Evolutionary conservation across 257 asterid genomes (phyloP), one percentile per base, ranked within the genome.

Genomic region (Solanum stenotomum): DNA sequence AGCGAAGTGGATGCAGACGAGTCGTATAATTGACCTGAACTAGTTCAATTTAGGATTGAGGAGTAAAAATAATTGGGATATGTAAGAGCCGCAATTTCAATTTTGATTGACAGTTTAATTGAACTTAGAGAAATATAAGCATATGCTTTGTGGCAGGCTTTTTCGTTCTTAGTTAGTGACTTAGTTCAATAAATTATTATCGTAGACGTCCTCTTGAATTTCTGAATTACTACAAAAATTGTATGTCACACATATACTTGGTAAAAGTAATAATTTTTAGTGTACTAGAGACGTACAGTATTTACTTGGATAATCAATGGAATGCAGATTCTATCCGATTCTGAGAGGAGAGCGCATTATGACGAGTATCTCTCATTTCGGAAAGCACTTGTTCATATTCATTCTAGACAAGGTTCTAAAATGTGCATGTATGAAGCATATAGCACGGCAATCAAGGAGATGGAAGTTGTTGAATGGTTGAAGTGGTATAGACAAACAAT

Each of bases 381-480:
- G 88, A 91, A 93, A 90, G 78, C 84, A 87, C 86, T 90, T 84
- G 81, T 71, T 20, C 91, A 92, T 68, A 89, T 82, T 87, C 91
- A 70, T 89, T 75, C 92, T 31, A 90, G 90, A 82, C 92, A 89
- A 87, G 95, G 91, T 72, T 85, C 94, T 15, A 84, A 77, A 68
- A 88, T 89, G 85, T 95, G 94, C 92, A 91, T 83, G 59, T 94
- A 94, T 81, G 91, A 88, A 86, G 88, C 93, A 31, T 86, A 85
- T 74, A 88, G 84, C 74, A 88, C 87, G 61, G 88, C 93, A 22
- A 90, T 79, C 86, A 93, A 89, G 89, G 90, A 92, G 90, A 94
- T 94, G 98, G 99, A 97, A 90, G 98, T 95, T 75, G 99, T 96
- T 86, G 99, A 97, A 86, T 95, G 98, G 98, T 90, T 97, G 87